Evolutionary conservation across 1,284 basidiomycete genomes (phyloP).

Genomic region (Rhodofomes roseus): DNA sequence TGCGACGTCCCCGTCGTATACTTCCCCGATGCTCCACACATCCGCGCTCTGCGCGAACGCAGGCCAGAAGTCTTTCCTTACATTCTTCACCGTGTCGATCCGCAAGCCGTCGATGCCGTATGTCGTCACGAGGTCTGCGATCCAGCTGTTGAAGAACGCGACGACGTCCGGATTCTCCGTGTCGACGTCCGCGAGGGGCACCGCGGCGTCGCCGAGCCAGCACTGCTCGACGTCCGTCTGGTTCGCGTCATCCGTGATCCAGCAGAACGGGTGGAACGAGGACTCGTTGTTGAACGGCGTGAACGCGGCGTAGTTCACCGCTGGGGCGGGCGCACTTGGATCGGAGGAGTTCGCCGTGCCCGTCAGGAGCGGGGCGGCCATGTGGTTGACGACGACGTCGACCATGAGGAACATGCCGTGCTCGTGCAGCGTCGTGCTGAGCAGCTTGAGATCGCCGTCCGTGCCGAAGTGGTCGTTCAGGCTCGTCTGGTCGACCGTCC

Average conservation of each 20-base stretch:
- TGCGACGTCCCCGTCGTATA: constrained; percentile 56
- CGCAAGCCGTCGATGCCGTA: constrained; percentile 71
- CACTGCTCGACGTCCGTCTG: constrained; percentile 64
- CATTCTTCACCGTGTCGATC: constrained; percentile 68
- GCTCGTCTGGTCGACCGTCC: constrained; percentile 58
- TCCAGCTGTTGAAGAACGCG: constrained; percentile 58
- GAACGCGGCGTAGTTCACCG: constrained; percentile 50
- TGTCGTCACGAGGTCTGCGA: constrained; percentile 54
- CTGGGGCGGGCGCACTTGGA: constrained; percentile 35
- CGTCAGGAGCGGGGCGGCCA: constrained; percentile 40
- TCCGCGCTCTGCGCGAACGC: constrained; percentile 66
- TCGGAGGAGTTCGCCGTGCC: not conserved
- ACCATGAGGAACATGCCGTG: constrained; percentile 80
- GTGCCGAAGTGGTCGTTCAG: constrained; percentile 72
- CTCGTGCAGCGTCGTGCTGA: constrained; percentile 61
- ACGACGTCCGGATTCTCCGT: constrained; percentile 62
- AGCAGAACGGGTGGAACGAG: constrained; percentile 63
- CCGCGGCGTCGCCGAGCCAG: constrained; percentile 70
- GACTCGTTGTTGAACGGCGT: constrained; percentile 56
- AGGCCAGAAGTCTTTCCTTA: constrained; percentile 66
- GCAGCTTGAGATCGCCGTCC: constrained; percentile 63
- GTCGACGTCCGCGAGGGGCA: constrained; percentile 71
- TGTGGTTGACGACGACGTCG: constrained; percentile 75
- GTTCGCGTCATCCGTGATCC: constrained; percentile 47
- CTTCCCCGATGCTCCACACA: constrained; percentile 84